Evolutionary conservation across 2,329 filamentous ascomycete species (phyloP).

Genomic region (Rutstroemia sydowiana): DNA sequence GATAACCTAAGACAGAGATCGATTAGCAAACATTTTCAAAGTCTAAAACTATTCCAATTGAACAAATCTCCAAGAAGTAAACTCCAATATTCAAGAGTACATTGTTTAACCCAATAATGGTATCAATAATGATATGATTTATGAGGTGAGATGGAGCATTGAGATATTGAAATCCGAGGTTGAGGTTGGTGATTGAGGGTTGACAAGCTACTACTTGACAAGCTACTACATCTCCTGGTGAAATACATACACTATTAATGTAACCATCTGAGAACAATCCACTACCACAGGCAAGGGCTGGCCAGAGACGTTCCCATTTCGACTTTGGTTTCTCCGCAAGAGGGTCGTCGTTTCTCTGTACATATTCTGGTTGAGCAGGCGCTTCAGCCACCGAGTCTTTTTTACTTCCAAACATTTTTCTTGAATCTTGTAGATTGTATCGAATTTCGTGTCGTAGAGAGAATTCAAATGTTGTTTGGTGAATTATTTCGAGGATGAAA

Average conservation of each 20-base stretch:
- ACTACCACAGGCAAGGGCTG: conserved; percentile 77
- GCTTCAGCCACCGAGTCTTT: conserved; percentile 8
- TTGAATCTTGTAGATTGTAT: no score
- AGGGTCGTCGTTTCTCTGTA: conserved; percentile 15
- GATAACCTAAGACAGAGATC: conserved; percentile 50
- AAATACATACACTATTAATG: conserved; percentile 64
- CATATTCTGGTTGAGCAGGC: conserved; percentile 4
- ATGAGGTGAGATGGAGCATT: no score
- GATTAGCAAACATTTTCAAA: background rate
- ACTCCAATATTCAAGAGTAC: no score
- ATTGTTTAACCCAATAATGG: no score
- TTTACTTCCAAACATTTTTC: conserved; percentile 13
- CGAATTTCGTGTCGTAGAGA: background rate
- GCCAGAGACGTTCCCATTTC: conserved; percentile 35
- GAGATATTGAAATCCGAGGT: no score
- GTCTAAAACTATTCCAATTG: no score
- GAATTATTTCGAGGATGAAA: no score
- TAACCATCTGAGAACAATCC: conserved; percentile 91
- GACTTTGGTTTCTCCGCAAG: conserved; percentile 18
- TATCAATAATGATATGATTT: no score
- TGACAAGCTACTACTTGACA: no score
- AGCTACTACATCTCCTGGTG: background rate
- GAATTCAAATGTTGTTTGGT: background rate
- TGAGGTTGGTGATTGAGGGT: no score
- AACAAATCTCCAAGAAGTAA: no score